Percentiles rank a stretch among this genome's conserved stretches.
Conservation (phyloP, 2,329 filamentous ascomycete species). For the Penicillium nordicum region DNA sequence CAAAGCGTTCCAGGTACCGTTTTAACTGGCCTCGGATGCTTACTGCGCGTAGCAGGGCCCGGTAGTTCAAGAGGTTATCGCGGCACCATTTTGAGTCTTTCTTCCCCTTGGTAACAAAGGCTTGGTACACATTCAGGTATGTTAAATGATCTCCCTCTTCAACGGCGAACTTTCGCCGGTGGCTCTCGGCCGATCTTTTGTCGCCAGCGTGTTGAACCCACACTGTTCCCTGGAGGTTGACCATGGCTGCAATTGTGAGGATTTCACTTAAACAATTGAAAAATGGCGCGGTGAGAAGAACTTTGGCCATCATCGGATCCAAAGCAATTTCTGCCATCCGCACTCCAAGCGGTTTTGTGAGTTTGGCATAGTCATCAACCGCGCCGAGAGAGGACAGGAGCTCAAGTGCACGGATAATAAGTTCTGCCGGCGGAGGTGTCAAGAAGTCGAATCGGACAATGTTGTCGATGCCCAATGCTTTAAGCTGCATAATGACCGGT, state of each 20-base stretch:
- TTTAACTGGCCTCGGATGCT: conserved; percentile 83
- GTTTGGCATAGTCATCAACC: conserved; percentile 82
- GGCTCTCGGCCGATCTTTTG: conserved; percentile 69
- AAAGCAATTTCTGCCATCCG: conserved; percentile 92
- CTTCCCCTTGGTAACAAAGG: conserved; percentile 77
- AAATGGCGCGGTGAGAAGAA: conserved; percentile 68
- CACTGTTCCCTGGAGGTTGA: conserved; percentile 74
- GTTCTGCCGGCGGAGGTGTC: conserved; percentile 76
- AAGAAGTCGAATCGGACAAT: conserved; percentile 87
- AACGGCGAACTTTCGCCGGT: conserved; percentile 77
- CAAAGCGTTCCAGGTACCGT: conserved; percentile 82
- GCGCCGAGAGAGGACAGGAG: conserved; percentile 82
- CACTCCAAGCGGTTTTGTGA: conserved; percentile 81
- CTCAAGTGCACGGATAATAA: conserved; percentile 82
- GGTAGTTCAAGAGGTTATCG: conserved; percentile 83
- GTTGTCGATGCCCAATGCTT: conserved; percentile 93
- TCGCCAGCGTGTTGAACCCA: conserved; percentile 80
- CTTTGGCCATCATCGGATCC: conserved; percentile 94
- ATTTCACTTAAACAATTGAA: conserved; percentile 84
- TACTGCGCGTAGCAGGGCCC: conserved; percentile 74
- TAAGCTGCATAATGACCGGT: conserved; percentile 82
- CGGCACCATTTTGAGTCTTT: conserved; percentile 85
- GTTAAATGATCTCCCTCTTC: conserved; percentile 94
- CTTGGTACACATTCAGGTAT: conserved; percentile 86
- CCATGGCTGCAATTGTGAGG: conserved; percentile 90